Percentiles rank a stretch among this genome's conserved stretches.
phyloP scores from a whole-genome alignment of 2,329 filamentous ascomycete genomes.

The Sporothrix protearum region DNA sequence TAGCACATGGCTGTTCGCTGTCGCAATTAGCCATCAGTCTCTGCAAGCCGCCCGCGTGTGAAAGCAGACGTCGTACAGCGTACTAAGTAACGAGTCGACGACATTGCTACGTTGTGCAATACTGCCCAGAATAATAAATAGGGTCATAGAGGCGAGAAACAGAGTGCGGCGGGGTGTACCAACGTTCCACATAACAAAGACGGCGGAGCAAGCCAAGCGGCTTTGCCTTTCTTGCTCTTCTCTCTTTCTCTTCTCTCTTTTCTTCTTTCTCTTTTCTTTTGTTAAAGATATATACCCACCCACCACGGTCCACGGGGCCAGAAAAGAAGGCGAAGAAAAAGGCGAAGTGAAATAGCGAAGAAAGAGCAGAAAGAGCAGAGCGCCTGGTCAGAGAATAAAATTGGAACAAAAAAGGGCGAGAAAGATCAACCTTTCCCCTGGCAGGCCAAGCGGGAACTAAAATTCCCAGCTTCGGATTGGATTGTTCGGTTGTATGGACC shows the following conservation, averaged over 20 bases:
- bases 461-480: background rate
- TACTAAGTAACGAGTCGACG: background rate
- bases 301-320: background rate
- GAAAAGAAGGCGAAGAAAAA: background rate
- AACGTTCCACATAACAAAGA: constrained; percentile 8
- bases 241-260: too few species aligned
- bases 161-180: constrained; percentile 6
- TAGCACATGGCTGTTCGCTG: background rate
- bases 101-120: background rate
- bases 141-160: background rate
- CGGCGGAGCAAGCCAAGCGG: background rate
- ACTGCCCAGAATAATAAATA: background rate
- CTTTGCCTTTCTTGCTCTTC: background rate
- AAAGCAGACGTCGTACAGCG: background rate
- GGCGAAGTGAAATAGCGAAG: background rate
- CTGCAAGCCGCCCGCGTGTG: background rate
- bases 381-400: too few species aligned
- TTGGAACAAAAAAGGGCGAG: background rate
- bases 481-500: constrained; percentile 12
- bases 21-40: background rate
- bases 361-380: background rate
- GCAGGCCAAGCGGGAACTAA: constrained; percentile 20
- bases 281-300: background rate
- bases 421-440: constrained; percentile 10
- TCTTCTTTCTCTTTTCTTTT: background rate